Conservation (phyloP, 371 early-diverging fungal genomes). For the Apophysomyces variabilis region DNA sequence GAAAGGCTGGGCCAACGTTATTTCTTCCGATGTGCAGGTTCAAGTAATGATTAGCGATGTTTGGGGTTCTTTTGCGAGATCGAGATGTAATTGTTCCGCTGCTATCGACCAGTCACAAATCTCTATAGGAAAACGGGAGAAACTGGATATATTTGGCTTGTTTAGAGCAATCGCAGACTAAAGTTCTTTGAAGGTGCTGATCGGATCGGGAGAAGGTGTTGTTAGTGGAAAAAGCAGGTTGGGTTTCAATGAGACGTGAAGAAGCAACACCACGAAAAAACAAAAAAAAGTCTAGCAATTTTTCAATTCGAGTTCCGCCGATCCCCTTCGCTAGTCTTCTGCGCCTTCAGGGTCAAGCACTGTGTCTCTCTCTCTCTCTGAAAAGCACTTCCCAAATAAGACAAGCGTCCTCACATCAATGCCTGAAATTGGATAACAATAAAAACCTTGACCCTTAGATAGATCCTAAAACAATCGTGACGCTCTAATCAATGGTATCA, state of each 20-base stretch:
- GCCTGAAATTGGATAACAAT: no score
- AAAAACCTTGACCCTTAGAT: no score
- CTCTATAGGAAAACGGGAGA: not conserved
- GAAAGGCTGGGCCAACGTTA: constrained; percentile 6
- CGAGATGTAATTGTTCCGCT: constrained; percentile 8
- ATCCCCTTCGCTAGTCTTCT: no score
- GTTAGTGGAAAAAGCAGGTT: not conserved
- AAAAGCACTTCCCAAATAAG: no score
- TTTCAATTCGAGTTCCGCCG: constrained; percentile 8
- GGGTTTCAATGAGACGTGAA: not conserved
- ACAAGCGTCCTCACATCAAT: no score
- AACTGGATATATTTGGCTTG: not conserved
- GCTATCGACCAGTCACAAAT: constrained; percentile 11
- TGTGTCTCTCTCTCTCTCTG: no score
- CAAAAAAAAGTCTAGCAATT: constrained; percentile 14
- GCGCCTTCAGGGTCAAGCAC: no score
- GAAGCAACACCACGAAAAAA: constrained; percentile 4
- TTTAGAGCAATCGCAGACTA: not conserved
- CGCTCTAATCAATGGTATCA: no score
- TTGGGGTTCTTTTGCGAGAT: not conserved
- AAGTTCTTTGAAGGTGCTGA: not conserved
- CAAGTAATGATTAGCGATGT: constrained; percentile 5
- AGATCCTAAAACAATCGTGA: no score
- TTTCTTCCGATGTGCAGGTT: not conserved
- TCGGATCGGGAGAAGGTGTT: constrained; percentile 6